Base-by-base conservation (phyloP, 1,284 basidiomycete genomes). In the Trichosporon coremiiforme region DNA sequence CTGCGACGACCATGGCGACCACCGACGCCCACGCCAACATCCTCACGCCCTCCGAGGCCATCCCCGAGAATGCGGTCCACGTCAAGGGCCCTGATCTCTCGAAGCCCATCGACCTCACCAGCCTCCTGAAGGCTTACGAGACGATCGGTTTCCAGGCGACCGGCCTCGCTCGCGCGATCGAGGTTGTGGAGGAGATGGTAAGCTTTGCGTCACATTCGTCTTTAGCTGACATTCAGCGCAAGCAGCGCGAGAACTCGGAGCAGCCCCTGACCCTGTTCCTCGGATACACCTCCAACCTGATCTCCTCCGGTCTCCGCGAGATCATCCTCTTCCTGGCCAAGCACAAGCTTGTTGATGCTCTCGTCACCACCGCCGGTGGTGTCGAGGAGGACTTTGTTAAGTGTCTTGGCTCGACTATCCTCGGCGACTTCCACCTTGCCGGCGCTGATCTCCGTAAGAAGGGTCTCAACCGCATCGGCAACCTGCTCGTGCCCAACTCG, bases 381-480 rank as follows among this genome's bases (percentile, higher is more conserved):
- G 92, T 99, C 73, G 97, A 99, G 81, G 97, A 99, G 84, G 97
- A 99, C 85, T 92, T 99, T 74, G 98, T 99, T 85, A 99, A 99
- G 84, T 99, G 97, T 80, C 88, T 99, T 6, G 96, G 94, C 10
- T 90, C 92, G 78, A 99, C 97, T 0, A 98, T 96, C 76, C 87
- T 99, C 35, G 95, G 94, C 25, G 94, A 94, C 76, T 99, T 97
- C 83, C 89, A 92, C 78, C 87, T 98, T 64, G 91, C 95, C 75
- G 97, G 97, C 9, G 92, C 94, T 0, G 90, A 90, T 70, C 85
- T 99, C 57, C 88, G 97, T 62, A 90, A 87, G 79, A 89, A 89
- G 74, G 97, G 97, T 22, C 89, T 99, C 86, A 99, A 99, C 79
- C 89, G 97, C 35, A 96, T 99, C 74, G 97, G 97, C n/a, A 99